These are phyloP conservation scores for Seminavis robusta DNA, from an alignment of 108 stramenopile genomes.

Conservation along the genomic window DNA sequence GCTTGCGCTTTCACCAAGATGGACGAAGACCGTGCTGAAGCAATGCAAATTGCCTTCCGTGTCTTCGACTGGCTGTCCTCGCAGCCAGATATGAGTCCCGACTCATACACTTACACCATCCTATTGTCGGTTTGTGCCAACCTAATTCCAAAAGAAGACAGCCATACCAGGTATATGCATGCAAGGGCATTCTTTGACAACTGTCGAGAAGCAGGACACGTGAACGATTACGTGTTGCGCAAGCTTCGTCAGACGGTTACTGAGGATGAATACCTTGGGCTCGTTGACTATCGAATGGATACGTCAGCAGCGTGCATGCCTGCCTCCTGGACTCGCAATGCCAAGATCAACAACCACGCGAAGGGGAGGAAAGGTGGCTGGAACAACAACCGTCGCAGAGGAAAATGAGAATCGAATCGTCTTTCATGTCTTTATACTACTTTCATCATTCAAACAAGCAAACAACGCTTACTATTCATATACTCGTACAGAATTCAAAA, in stretches of 20 bases:
- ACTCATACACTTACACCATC: conserved; percentile 89
- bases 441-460: no score
- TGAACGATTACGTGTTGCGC: conserved; percentile 84
- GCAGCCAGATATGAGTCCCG: conserved; percentile 71
- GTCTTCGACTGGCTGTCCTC: conserved; percentile 75
- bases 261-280: conserved; percentile 63
- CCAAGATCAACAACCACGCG: conserved; percentile 1
- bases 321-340: conserved; percentile 64
- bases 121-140: conserved; percentile 84
- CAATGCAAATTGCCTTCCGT: conserved; percentile 79
- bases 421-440: no score
- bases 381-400: no score
- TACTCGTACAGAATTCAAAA: no score
- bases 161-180: conserved; percentile 41
- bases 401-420: no score
- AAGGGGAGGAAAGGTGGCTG: conserved; percentile 2
- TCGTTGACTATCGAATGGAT: conserved; percentile 58
- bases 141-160: conserved; percentile 72
- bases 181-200: conserved; percentile 70
- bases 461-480: no score
- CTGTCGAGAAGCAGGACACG: conserved; percentile 76
- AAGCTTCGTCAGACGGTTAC: conserved; percentile 80
- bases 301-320: conserved; percentile 54
- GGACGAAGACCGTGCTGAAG: conserved; percentile 41
- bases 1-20: conserved; percentile 74